Conservation (phyloP, 2,329 filamentous ascomycete genomes). For the Leptographium lundbergii region DNA sequence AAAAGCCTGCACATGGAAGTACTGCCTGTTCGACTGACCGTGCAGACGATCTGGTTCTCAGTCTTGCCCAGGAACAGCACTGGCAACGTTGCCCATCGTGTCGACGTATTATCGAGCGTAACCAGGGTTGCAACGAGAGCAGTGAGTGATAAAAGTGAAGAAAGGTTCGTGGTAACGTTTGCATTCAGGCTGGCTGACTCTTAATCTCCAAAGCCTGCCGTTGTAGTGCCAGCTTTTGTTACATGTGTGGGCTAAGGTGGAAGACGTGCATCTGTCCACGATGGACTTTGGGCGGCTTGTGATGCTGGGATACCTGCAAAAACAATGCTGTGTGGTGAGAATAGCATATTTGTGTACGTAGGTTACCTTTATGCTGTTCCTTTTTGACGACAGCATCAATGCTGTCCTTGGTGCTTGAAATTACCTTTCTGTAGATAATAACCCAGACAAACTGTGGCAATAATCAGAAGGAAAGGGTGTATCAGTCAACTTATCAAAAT, state of each 20-base stretch:
- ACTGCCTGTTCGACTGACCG: conserved; percentile 32
- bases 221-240: conserved; percentile 1
- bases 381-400: too few species aligned
- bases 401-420: too few species aligned
- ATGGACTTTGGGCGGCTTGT: not conserved
- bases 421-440: too few species aligned
- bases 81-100: conserved; percentile 38
- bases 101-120: conserved; percentile 30
- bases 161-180: not conserved
- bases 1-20: conserved; percentile 23
- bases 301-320: not conserved
- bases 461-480: too few species aligned
- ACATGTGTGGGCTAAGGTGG: not conserved
- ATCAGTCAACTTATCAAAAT: too few species aligned
- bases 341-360: not conserved
- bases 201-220: not conserved
- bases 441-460: too few species aligned
- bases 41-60: conserved; percentile 23
- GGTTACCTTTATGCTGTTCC: too few species aligned
- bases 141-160: conserved; percentile 25
- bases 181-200: not conserved
- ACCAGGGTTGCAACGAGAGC: conserved; percentile 39
- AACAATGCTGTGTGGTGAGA: not conserved
- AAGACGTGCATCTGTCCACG: not conserved
- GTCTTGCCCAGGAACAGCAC: conserved; percentile 23